Percentiles rank a stretch among this genome's conserved stretches.
These are phyloP conservation scores for Monosporascus sp. DNA, from an alignment of 2,329 filamentous ascomycete genomes.

Conservation along the genomic window DNA sequence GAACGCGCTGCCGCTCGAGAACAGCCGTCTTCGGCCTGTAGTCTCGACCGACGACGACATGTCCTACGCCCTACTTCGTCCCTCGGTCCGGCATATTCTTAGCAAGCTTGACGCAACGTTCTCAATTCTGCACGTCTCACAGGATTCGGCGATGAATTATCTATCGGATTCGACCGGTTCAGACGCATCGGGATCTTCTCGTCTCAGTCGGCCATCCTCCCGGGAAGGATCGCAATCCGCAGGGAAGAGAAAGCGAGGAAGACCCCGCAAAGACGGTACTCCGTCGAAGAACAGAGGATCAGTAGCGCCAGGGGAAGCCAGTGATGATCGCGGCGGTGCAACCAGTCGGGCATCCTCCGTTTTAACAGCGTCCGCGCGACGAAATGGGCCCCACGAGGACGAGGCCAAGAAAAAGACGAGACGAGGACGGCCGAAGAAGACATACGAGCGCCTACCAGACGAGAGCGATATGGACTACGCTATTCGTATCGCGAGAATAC, in stretches of 20 bases:
- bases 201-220: constrained; percentile 3
- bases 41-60: constrained; percentile 66
- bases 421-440: constrained; percentile 36
- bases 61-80: constrained; percentile 59
- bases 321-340: neutral
- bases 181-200: constrained; percentile 18
- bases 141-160: constrained; percentile 43
- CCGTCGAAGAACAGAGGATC: constrained; percentile 4
- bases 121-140: constrained; percentile 62
- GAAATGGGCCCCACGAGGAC: neutral
- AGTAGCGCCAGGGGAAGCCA: neutral
- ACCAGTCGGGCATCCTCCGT: no score
- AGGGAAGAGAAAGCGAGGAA: constrained; percentile 6
- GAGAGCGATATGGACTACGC: constrained; percentile 43
- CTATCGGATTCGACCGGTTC: constrained; percentile 23
- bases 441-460: constrained; percentile 33
- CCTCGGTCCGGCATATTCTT: constrained; percentile 66
- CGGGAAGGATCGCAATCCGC: constrained; percentile 8
- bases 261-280: constrained; percentile 9
- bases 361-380: no score
- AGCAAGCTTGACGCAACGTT: constrained; percentile 65
- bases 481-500: constrained; percentile 40
- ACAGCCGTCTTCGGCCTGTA: constrained; percentile 38
- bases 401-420: constrained; percentile 13
- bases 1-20: neutral